Conservation (phyloP, 73 alveolate genomes). For the Durusdinium trenchii region DNA sequence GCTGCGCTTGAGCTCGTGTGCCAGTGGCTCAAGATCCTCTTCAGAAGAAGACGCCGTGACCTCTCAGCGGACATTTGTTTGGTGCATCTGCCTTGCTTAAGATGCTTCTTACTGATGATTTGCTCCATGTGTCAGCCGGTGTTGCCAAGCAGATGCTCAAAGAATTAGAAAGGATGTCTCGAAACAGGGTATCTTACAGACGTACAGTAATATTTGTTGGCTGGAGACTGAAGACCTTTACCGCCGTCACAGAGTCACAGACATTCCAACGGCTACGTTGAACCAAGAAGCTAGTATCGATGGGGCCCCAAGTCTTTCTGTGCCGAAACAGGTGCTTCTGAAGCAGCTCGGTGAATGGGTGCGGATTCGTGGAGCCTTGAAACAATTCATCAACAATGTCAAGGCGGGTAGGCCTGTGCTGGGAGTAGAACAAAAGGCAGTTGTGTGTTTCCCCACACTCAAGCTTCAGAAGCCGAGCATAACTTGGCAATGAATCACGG, state of each 20-base stretch:
- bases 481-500: too few relatives aligned
- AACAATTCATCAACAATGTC: conserved; percentile 32
- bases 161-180: not conserved
- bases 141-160: too few relatives aligned
- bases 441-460: not conserved
- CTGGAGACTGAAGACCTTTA: not conserved
- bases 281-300: not conserved
- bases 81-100: not conserved
- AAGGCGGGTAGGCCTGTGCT: conserved; percentile 34
- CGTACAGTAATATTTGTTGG: not conserved
- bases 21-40: conserved; percentile 94
- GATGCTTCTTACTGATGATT: too few relatives aligned
- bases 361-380: conserved; percentile 63
- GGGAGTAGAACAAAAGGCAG: not conserved
- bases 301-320: not conserved
- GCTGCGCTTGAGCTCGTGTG: not conserved
- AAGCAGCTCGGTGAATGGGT: conserved; percentile 85
- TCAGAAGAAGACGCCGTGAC: conserved; percentile 2
- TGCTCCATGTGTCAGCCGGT: too few relatives aligned
- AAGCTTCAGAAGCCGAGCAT: too few relatives aligned
- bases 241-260: not conserved
- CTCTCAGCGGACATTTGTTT: conserved; percentile 18
- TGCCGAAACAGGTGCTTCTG: not conserved
- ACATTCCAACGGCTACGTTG: not conserved
- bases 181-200: not conserved